A percentile compares a stretch with the other conserved stretches of the same genome.
phyloP scores from a whole-genome alignment of 148 eudicot genomes.

The Polygonum aviculare region DNA sequence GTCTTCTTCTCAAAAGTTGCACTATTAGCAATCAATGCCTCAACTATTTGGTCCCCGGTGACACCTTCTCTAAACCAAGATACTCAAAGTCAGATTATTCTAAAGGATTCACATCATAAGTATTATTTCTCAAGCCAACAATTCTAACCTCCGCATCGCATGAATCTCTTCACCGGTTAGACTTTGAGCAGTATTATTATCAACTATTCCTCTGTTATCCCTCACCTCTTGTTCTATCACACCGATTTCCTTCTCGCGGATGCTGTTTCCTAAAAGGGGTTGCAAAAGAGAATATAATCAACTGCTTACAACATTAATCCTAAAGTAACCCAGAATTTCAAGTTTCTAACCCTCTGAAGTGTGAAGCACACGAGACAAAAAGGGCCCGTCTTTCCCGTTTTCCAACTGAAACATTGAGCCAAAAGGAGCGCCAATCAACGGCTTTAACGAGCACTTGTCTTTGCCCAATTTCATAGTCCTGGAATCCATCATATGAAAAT shows the following conservation, averaged over 20 bases:
- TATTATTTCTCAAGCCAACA: background rate
- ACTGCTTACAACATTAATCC: background rate
- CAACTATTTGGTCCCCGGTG: conserved; percentile 73
- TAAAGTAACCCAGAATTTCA: background rate
- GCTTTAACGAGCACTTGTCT: conserved; percentile 48
- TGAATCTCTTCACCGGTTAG: conserved; percentile 92
- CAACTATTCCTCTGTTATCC: conserved; percentile 80
- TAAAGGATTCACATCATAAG: background rate
- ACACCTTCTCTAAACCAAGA: conserved; percentile 64
- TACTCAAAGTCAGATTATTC: conserved; percentile 8
- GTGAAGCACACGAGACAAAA: conserved; percentile 42
- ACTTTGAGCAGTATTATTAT: conserved; percentile 84
- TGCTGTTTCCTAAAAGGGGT: conserved; percentile 21
- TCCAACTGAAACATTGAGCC: conserved; percentile 75
- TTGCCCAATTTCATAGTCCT: conserved; percentile 82
- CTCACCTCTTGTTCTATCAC: conserved; percentile 36
- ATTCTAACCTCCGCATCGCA: conserved; percentile 58
- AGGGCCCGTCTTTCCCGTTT: conserved; percentile 54
- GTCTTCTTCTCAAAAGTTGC: conserved; percentile 94
- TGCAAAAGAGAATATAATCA: background rate
- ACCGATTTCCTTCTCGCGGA: conserved; percentile 33
- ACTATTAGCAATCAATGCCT: conserved; percentile 91
- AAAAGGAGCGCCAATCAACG: conserved; percentile 81
- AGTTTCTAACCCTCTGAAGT: conserved; percentile 35
- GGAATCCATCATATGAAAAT: conserved; percentile 10